Percentiles rank a stretch among this genome's conserved stretches.
phyloP scores from a whole-genome alignment of 371 early-diverging fungal species.

The Mucor plumbeus region DNA sequence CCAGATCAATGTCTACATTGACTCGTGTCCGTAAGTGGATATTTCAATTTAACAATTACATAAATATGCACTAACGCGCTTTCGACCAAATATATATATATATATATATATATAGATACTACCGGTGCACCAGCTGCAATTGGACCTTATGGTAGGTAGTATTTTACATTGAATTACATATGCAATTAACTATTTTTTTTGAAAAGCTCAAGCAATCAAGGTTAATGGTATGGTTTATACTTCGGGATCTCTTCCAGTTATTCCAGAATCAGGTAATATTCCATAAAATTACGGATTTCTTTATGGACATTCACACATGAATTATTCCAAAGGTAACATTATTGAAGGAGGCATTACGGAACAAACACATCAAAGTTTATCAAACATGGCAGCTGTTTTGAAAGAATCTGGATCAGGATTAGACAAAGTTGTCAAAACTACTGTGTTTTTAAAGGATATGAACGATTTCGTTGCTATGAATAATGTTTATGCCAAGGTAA shows the following conservation, averaged over 20 bases:
- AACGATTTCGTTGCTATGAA: conserved; percentile 90
- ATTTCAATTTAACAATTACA: background rate
- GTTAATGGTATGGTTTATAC: conserved; percentile 87
- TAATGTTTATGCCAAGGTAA: conserved; percentile 68
- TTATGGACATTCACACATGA: no score
- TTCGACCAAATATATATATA: no score
- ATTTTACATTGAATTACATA: background rate
- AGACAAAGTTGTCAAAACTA: conserved; percentile 87
- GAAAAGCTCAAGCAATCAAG: conserved; percentile 78
- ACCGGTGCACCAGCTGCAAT: conserved; percentile 74
- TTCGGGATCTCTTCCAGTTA: conserved; percentile 81
- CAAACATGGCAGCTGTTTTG: conserved; percentile 79
- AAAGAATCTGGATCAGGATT: conserved; percentile 77
- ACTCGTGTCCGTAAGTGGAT: conserved; percentile 41
- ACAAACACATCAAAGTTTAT: conserved; percentile 79
- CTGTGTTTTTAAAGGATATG: conserved; percentile 90
- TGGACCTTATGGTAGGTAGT: conserved; percentile 83
- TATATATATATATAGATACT: no score
- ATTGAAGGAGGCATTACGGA: conserved; percentile 69
- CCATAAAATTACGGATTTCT: background rate
- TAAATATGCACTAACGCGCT: background rate
- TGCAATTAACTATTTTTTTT: background rate
- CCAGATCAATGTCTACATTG: conserved; percentile 42
- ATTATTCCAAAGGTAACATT: conserved; percentile 49
- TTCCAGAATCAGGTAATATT: conserved; percentile 58